Base-by-base conservation (phyloP, 2,329 filamentous ascomycete species). In the Alternaria sp. region DNA sequence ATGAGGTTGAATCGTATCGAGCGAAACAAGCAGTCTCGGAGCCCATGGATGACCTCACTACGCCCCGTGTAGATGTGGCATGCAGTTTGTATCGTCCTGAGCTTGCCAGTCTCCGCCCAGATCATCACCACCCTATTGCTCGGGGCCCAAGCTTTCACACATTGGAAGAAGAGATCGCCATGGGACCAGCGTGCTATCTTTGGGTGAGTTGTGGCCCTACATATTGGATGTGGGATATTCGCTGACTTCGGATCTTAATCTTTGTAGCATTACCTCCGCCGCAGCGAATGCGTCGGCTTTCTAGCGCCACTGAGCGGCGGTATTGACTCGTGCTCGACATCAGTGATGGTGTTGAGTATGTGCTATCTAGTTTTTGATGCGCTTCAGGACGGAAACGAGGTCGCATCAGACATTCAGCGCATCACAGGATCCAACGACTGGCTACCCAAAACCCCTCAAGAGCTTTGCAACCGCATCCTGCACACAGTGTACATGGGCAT, bases 1-100 rank as follows among this genome's bases (percentile, higher is more conserved):
- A 95, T 70, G 89, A 92, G 66, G 90, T 95, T 7, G 82, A 90
- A 28, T 82, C 85, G 1, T 89, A 84, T 70, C 83, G 91, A 0
- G 86, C 81, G n/a, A 81, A 83, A 0, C 83, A 85, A 12, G 86
- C 86, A n/a, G n/a, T 40, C 15, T 40, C 36, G 36, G 36, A 17
- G 36, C 36, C 36, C 8, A 4, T 40, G 0, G 36, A 40, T 17
- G 36, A 40, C 8, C 36, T 40, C 0, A 40, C 36, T 3, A 11
- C 36, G n/a, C 36, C 36, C 9, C n/a, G 36, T 17, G n/a, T 40
- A 40, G 36, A 40, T 83, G 88, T 58, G 75, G 86, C 8, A 73
- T 88, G 21, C 90, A 92, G 73, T 86, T 88, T 8, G 83, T 86
- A 3, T 82, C 83, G 1, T 72, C 73, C 19, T 71, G 77, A 43